Evolutionary conservation across 1,284 basidiomycete genomes (phyloP), one percentile per base, ranked within the genome.

Genomic region (Apiotrichum veenhuisii): DNA sequence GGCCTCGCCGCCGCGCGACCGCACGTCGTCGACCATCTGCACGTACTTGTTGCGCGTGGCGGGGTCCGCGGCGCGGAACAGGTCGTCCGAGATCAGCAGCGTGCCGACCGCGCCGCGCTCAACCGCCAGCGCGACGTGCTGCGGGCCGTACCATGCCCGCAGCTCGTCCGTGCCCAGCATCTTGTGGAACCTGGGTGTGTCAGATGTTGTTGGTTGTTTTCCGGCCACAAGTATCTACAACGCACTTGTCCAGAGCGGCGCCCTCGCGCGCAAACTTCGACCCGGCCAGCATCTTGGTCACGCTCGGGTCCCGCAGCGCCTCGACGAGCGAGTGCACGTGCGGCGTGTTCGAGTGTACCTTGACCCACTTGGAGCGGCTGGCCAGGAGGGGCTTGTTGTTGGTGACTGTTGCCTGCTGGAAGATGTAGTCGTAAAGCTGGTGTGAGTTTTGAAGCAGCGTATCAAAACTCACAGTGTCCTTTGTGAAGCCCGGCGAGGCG

Each of bases 231-330:
- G n/a, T n/a, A n/a, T n/a, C 15, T 2, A 11, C 51, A 20, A 72
- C 80, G 55, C 64, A 92, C 91, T 83, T 92, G 75, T 96, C 92
- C 3, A 97, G 80, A 74, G 90, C 85, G 41, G 91, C 82, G 5
- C 93, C 94, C 77, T 98, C 96, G 51, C 89, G 82, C 0, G 96
- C 93, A 77, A 98, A 99, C 72, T 98, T 98, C 17, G 96, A 97
- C 65, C 98, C 95, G 72, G 95, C 94, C 52, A 98, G 55, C 70
- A 76, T 72, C 55, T 71, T 72, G 51, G 64, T 40, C 63, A 92
- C 91, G 80, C 95, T 90, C 0, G 95, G 92, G 70, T 91, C 95
- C 68, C 93, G 88, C 65, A 99, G 77, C 14, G 97, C 92, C 68
- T 98, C 94, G 47, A 95, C 87, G 43, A 99, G 78, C 67, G 91